These are phyloP conservation scores for Lichina pygmaea DNA, from an alignment of 495 filamentous ascomycete genomes.

Conservation along the genomic window DNA sequence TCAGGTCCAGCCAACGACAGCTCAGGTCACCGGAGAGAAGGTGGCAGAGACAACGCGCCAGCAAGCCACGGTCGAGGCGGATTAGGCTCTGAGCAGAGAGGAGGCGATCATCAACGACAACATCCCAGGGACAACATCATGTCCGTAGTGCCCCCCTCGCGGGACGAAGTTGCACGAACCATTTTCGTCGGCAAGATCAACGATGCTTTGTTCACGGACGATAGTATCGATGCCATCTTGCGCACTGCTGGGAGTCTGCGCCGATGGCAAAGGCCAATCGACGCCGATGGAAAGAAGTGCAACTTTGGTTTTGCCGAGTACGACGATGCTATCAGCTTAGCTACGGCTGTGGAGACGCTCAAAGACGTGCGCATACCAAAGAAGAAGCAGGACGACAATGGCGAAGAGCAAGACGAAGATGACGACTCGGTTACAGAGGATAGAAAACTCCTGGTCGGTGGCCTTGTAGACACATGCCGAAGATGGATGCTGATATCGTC, in stretches of 20 bases:
- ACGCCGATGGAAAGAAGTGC: slow-evolving; percentile 61
- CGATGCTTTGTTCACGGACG: slow-evolving; percentile 47
- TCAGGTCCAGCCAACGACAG: slow-evolving; percentile 20
- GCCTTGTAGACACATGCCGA: slow-evolving; percentile 2
- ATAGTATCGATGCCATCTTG: slow-evolving; percentile 60
- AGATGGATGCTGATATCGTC: not conserved
- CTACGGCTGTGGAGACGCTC: slow-evolving; percentile 64
- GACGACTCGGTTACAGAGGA: slow-evolving; percentile 38
- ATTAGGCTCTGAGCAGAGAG: slow-evolving; percentile 30
- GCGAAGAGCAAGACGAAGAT: slow-evolving; percentile 19
- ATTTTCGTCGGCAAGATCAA: slow-evolving; percentile 77
- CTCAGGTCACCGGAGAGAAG: slow-evolving; percentile 10
- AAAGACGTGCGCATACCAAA: slow-evolving; percentile 59
- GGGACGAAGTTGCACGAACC: slow-evolving; percentile 73
- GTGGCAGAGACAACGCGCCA: slow-evolving; percentile 16
- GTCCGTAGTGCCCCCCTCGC: slow-evolving; percentile 58
- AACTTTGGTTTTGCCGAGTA: slow-evolving; percentile 94
- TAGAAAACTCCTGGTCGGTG: slow-evolving; percentile 28
- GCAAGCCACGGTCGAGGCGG: slow-evolving; percentile 31
- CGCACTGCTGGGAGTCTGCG: slow-evolving; percentile 48
- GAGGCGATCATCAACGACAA: slow-evolving; percentile 38
- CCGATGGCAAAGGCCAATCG: slow-evolving; percentile 61
- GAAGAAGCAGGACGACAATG: slow-evolving; percentile 24
- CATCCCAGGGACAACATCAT: slow-evolving; percentile 48
- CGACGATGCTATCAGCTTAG: slow-evolving; percentile 73